Conservation (phyloP, 257 asterid species). For the Eustoma russellianum region DNA sequence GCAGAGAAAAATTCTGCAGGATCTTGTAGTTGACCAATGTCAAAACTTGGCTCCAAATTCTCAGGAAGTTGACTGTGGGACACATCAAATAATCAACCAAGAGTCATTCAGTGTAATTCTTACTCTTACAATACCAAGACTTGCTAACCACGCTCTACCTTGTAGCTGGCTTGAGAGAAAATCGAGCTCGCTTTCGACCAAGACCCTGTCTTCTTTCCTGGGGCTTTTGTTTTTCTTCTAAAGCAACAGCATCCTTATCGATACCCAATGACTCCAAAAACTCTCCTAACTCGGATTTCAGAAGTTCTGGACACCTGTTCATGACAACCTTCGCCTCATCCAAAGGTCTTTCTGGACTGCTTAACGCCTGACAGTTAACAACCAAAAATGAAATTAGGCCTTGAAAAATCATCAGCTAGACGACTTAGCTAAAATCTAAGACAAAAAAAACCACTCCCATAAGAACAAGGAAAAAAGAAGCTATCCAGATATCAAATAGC, state of each 20-base stretch:
- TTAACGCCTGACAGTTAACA: constrained; percentile 18
- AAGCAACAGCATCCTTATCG: constrained; percentile 22
- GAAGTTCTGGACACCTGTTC: constrained; percentile 45
- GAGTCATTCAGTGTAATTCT: background rate
- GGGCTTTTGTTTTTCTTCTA: constrained; percentile 40
- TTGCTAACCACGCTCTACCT: constrained; percentile 31
- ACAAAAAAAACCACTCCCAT: no score
- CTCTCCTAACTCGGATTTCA: constrained; percentile 28
- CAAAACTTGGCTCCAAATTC: constrained; percentile 33
- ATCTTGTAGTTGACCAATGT: constrained; percentile 39
- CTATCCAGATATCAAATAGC: no score
- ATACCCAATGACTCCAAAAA: constrained; percentile 27
- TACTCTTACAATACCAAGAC: background rate
- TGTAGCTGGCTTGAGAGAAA: constrained; percentile 41
- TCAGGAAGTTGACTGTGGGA: constrained; percentile 51
- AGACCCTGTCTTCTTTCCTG: constrained; percentile 67
- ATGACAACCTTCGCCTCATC: constrained; percentile 66
- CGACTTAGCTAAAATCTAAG: no score
- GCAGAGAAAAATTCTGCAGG: constrained; percentile 68
- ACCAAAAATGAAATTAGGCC: background rate
- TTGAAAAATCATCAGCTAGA: background rate
- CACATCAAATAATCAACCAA: constrained; percentile 11
- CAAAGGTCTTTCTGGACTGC: constrained; percentile 52
- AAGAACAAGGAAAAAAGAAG: no score
- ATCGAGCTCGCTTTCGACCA: constrained; percentile 54